Base-by-base conservation (phyloP, 2,329 filamentous ascomycete genomes). In the Stemphylium vesicarium region DNA sequence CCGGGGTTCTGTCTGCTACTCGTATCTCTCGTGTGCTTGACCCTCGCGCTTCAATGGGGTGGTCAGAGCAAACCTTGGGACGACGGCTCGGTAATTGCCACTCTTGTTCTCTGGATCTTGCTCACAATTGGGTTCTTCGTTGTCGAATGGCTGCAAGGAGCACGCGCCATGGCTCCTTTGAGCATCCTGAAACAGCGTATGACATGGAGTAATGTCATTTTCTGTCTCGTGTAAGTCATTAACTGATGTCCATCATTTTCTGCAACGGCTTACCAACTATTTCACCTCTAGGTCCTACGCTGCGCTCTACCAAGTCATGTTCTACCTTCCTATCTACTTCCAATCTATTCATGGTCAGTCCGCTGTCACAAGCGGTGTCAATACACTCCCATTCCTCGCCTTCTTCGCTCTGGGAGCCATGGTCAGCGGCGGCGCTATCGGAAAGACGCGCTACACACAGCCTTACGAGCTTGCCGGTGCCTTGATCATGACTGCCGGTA, bases 381-480 rank as follows among this genome's bases (percentile, higher is more conserved):
- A 31, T 7, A 44, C 6, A 20, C 29, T 33, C 12, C 41, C 41
- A 13, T 22, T 22, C 11, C n/a, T 44, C 16, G 41, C 31, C 12
- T 33, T 33, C 9, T 33, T 16, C 8, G 20, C 31, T 7, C 15
- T 44, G 12, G 18, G 29, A 22, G 6, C 20, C 7, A 20, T 33
- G 41, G 11, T 20, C 15, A 33, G 29, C 31, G 10, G 16, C 29
- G 18, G 41, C 18, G 22, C 15, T 18, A 32, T 33, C 15, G 16
- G 26, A 2, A 44, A 18, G 18, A 44, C n/a, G 6, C 31, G 13
- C 16, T 13, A n/a, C n/a, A n/a, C 15, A 13, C 29, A 44, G 15
- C 31, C 78, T 12, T 39, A 13, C 11, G 11, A 20, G 9, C 10
- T 39, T 4, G 20, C 16, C 11, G 12, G 37, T n/a, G 37, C 4